Evolutionary conservation across 163 green algal species (phyloP), one percentile per base, ranked within the genome.

Genomic region (Scenedesmus sp.): DNA sequence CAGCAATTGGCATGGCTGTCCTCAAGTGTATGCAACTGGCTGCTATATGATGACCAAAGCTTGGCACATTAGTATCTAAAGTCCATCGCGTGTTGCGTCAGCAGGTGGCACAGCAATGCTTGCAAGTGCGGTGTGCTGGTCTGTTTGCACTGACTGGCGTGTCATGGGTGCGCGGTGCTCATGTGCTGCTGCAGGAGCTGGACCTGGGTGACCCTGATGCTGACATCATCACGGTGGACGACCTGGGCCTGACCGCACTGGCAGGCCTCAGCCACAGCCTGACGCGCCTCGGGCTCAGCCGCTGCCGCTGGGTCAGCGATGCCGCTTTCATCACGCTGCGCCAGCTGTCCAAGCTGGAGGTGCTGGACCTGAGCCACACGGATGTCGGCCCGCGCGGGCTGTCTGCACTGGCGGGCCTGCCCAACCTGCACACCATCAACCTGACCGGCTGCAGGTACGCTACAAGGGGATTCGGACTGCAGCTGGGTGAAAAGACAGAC

Each of bases 201-300:
- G 89, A 92, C 51, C 83, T 92, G 13, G 82, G 83, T 30, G 89
- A 92, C 18, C 4, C 83, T 46, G 89, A 92, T 30, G 81, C 43
- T 18, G 88, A 92, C 68, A 88, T 89, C 81, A 84, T 92, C 61
- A 92, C 89, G n/a, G 40, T 92, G 12, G 83, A 92, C 33, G 89
- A 92, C 49, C 30, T 89, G 70, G 76, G 89, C 51, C 83, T 92
- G 49, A 49, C 35, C 18, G 33, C 46, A 1, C 89, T 92, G 9
- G 26, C n/a, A 37, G 51, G 49, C 56, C 83, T 90, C 53, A 37
- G n/a, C 18, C 20, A 26, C 81, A 89, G 35, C 88, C 89, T 92
- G 40, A 73, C 56, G 35, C 35, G 44, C 40, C 76, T 92, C 26
- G 72, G 83, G n/a, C 72, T 92, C 6, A 43, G 37, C 37, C 83